These are phyloP conservation scores for Cryptococcus sp. DNA, from an alignment of 1,284 basidiomycete genomes.

Conservation along the genomic window DNA sequence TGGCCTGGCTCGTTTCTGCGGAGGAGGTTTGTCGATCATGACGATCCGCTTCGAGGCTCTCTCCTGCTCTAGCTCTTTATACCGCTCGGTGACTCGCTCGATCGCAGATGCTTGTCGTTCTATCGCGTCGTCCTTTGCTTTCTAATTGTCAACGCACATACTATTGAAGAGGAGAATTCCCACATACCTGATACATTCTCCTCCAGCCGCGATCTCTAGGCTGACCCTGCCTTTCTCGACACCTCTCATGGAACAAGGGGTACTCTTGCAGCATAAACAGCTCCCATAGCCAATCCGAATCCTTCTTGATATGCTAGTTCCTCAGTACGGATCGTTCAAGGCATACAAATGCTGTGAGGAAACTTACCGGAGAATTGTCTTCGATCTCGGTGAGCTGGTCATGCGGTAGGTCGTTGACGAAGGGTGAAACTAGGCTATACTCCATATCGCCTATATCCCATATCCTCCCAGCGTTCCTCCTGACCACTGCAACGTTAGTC, in stretches of 20 bases:
- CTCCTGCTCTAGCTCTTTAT: conserved; percentile 33
- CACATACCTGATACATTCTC: conserved; percentile 36
- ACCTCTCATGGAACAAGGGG: conserved; percentile 30
- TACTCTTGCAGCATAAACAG: conserved; percentile 29
- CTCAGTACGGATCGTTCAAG: not conserved
- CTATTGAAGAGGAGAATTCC: not conserved
- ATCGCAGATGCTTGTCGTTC: conserved; percentile 28
- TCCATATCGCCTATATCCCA: conserved; percentile 38
- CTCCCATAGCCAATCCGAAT: conserved; percentile 45
- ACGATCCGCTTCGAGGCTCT: conserved; percentile 33
- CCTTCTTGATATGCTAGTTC: conserved; percentile 33
- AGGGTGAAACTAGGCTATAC: conserved; percentile 25
- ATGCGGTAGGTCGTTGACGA: conserved; percentile 30
- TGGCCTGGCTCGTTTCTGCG: conserved; percentile 11
- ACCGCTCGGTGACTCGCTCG: conserved; percentile 27
- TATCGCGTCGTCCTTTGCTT: conserved; percentile 31
- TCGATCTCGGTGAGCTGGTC: conserved; percentile 37
- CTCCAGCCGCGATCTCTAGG: conserved; percentile 35
- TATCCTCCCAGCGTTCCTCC: conserved; percentile 22
- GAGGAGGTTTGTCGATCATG: conserved; percentile 26
- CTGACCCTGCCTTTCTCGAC: conserved; percentile 22
- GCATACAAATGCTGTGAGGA: too few relatives aligned
- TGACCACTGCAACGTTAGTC: conserved; percentile 21
- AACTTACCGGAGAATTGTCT: conserved; percentile 10
- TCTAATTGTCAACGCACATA: conserved; percentile 16